Base-by-base conservation (phyloP, 164 flowering plant genomes). In the Annona cherimola region DNA sequence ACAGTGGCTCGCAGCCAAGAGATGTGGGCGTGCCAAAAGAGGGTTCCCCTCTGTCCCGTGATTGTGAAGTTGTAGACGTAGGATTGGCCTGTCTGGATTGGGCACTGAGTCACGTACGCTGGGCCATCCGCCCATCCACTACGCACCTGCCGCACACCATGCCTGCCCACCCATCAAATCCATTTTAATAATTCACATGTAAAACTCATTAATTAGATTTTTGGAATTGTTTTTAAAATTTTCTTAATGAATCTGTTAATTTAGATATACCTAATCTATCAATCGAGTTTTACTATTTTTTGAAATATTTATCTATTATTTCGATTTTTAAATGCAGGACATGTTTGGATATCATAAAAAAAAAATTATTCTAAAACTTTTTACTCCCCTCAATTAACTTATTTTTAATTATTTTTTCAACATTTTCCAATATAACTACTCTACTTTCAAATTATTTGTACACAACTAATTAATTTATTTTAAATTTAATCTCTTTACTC, bases 41-140 rank as follows among this genome's bases (percentile, higher is more conserved):
- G 63, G 12, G 90, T 89, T 16, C 93, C 90, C 76, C 86, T 82
- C 65, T 89, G 93, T 14, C 86, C 85, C 0, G 73, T 75, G 6
- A 89, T 75, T 4, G 88, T 87, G 87, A 78, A 87, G 79, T 89
- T 89, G 81, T 88, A 86, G 0, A 83, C 80, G 72, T 87, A 87
- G 20, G 63, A 67, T 69, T 86, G 88, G 20, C 89, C 89, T 0
- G 81, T 83, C 41, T 86, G 93, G 50, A 87, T 89, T 4, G 91
- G 93, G 67, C 91, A 89, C 69, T 87, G 92, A 18, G 91, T 86
- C 1, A 88, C 66, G 57, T 86, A 87, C 4, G 86, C 84, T 11
- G 89, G 90, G n/a, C 92, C 92, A 75, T 88, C 90, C 1, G 84
- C 81, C 90, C 89, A 87, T 42, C 91, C 90, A 50, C 80, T 86